phyloP scores from a whole-genome alignment of 129 eudicot species.

The Centaurea solstitialis region DNA sequence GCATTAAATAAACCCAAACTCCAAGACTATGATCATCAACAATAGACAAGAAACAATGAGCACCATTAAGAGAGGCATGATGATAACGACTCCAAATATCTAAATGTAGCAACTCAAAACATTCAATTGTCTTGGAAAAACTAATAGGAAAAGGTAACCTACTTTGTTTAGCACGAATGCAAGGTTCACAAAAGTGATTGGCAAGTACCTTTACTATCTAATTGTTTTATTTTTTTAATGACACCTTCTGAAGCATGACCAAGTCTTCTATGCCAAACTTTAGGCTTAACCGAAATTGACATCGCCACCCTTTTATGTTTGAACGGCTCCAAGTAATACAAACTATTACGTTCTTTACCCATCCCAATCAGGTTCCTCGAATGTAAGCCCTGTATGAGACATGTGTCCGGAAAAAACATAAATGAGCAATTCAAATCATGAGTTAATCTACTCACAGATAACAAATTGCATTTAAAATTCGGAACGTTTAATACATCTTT shows the following conservation, averaged over 20 bases:
- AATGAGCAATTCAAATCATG: background rate
- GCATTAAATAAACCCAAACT: background rate
- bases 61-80: too few relatives aligned
- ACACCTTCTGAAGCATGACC: background rate
- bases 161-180: background rate
- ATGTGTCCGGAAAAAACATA: too few relatives aligned
- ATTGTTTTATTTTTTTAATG: background rate
- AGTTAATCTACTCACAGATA: background rate
- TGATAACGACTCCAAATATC: too few relatives aligned
- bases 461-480: background rate
- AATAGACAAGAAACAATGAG: too few relatives aligned
- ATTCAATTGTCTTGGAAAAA: background rate
- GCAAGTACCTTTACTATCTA: background rate
- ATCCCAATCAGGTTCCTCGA: too few relatives aligned
- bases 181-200: background rate
- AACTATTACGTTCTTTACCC: too few relatives aligned
- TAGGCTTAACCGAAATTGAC: background rate
- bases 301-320: too few relatives aligned
- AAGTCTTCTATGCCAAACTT: background rate
- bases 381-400: too few relatives aligned
- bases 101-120: background rate
- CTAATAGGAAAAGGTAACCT: background rate
- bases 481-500: background rate
- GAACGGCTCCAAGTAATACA: too few relatives aligned
- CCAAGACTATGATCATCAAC: too few relatives aligned